Evolutionary conservation across 2,329 filamentous ascomycete species (phyloP).

Genomic region (Hymenoscyphus infarciens): DNA sequence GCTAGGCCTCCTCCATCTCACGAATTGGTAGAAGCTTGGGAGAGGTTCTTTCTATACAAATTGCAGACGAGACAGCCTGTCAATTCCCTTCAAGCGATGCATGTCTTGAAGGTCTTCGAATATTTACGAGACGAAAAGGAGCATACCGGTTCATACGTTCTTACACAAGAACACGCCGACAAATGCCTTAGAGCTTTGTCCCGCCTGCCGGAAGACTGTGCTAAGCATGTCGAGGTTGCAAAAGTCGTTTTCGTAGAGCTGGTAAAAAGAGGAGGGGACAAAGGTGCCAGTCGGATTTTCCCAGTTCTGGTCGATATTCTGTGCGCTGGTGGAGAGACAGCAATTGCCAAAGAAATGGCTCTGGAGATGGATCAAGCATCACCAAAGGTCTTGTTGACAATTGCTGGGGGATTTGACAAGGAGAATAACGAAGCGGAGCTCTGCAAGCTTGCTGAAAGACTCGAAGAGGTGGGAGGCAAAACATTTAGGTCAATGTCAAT

Average conservation of each 20-base stretch:
- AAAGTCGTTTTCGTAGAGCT: conserved; percentile 26
- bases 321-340: conserved; percentile 25
- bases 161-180: conserved; percentile 17
- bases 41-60: conserved; percentile 59
- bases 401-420: conserved; percentile 59
- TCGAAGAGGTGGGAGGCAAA: conserved; percentile 44
- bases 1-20: conserved; percentile 59
- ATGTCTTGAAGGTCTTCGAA: conserved; percentile 55
- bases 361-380: neutral
- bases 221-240: conserved; percentile 25
- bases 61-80: conserved; percentile 44
- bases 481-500: conserved; percentile 40
- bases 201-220: conserved; percentile 26
- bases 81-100: conserved; percentile 64
- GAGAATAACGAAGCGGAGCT: conserved; percentile 58
- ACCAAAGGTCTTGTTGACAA: conserved; percentile 34
- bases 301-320: conserved; percentile 20
- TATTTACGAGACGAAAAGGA: conserved; percentile 47
- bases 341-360: conserved; percentile 25
- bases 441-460: conserved; percentile 49
- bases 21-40: conserved; percentile 64
- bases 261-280: conserved; percentile 4
- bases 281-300: conserved; percentile 2
- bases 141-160: conserved; percentile 20
- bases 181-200: conserved; percentile 19